phyloP scores from a whole-genome alignment of 2,329 filamentous ascomycete species.

The Paraconiothyrium sp. region DNA sequence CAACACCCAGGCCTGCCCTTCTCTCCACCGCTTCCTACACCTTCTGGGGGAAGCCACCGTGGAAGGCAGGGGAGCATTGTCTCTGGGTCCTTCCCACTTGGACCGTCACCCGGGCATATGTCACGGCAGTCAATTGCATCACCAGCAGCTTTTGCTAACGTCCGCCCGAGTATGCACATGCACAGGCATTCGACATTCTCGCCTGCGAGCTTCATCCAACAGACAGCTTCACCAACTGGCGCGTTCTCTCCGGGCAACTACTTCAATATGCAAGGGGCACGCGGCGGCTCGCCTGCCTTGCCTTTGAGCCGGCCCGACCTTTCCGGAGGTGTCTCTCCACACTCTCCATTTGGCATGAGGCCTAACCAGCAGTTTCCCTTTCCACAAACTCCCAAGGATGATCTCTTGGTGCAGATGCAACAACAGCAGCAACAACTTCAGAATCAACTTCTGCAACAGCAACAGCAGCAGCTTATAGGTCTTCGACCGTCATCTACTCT shows the following conservation, averaged over 20 bases:
- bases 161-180: conserved; percentile 65
- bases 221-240: conserved; percentile 65
- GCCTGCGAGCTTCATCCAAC: conserved; percentile 72
- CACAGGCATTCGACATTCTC: conserved; percentile 78
- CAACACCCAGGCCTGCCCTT: conserved; percentile 81
- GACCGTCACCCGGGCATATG: conserved; percentile 64
- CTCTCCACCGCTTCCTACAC: conserved; percentile 83
- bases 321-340: conserved; percentile 52
- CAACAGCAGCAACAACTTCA: conserved; percentile 62
- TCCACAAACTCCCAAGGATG: conserved; percentile 46
- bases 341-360: conserved; percentile 70
- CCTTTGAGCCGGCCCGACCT: conserved; percentile 49
- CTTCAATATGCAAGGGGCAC: conserved; percentile 49
- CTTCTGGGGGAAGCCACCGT: conserved; percentile 78
- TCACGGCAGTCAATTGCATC: conserved; percentile 73
- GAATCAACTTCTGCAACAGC: conserved; percentile 64
- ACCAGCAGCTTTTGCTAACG: conserved; percentile 71
- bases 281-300: conserved; percentile 55
- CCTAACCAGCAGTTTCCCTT: conserved; percentile 55
- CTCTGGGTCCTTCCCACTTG: conserved; percentile 67
- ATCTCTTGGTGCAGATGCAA: conserved; percentile 57
- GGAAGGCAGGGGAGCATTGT: conserved; percentile 66
- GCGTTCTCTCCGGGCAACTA: conserved; percentile 54
- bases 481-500: conserved; percentile 59
- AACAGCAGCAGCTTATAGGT: conserved; percentile 59